Base-by-base conservation (phyloP, 768 basidiomycete species). In the Kwoniella dendrophila region DNA sequence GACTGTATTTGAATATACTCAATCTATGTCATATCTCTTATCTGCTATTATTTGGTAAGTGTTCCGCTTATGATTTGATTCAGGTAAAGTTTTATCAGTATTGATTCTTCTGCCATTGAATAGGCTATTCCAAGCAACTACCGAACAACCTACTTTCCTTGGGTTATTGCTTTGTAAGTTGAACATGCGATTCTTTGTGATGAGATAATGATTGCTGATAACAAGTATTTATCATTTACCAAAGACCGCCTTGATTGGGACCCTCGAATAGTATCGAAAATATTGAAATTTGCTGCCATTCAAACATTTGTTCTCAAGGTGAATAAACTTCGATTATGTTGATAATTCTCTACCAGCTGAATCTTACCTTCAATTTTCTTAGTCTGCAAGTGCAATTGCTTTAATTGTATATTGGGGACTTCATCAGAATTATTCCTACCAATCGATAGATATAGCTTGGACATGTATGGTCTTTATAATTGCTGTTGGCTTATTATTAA, bases 71-170 rank as follows among this genome's bases (percentile, higher is more conserved):
- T 6, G 4, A 27, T 14, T 26, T 3, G 36, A n/a, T 24, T n/a
- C 22, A 14, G 41, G 4, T 5, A 1, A 54, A 36, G 20, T 6
- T 34, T n/a, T 1, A 26, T 26, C 0, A 27, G n/a, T n/a, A n/a
- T n/a, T n/a, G n/a, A n/a, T n/a, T n/a, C n/a, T n/a, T n/a, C n/a
- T 32, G 26, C 6, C 11, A 3, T 7, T 12, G n/a, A n/a, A 30
- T 10, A 70, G 69, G 69, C 34, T 71, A 20, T 69, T 72, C 48
- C 70, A 73, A 60, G 71, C 71, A 2, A 73, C 71, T 27, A 70
- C 69, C 2, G 71, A 73, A 48, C 71, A 73, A 33, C 44, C 59
- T 2, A 68, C 66, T 6, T 73, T 73, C 43, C 6, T 73, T 34
- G 71, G 69, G 0, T 51, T 73, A 5, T 26, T 68, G 24, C 66